phyloP scores from a whole-genome alignment of 2,329 filamentous ascomycete species.

The Cladosporium phlei region DNA sequence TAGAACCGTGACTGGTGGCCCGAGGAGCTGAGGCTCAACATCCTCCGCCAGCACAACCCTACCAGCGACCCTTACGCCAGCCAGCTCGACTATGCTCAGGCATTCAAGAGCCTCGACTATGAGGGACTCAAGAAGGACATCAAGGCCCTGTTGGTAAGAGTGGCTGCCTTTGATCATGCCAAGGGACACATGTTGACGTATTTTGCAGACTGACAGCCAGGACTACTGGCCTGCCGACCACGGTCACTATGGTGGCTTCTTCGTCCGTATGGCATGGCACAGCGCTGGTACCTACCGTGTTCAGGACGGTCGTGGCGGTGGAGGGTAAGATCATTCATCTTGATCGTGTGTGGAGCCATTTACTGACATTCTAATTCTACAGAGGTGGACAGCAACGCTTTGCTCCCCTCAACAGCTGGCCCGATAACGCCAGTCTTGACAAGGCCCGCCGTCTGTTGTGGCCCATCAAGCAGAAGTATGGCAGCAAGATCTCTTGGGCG shows the following conservation, averaged over 20 bases:
- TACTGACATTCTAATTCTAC: slow-evolving; percentile 29
- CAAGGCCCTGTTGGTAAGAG: slow-evolving; percentile 53
- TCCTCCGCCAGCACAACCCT: slow-evolving; percentile 66
- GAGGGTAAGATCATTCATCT: slow-evolving; percentile 39
- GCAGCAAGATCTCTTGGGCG: slow-evolving; percentile 76
- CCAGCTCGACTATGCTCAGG: slow-evolving; percentile 65
- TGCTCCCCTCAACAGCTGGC: slow-evolving; percentile 76
- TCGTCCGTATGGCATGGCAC: slow-evolving; percentile 79
- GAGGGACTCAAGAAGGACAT: slow-evolving; percentile 70
- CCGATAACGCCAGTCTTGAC: slow-evolving; percentile 72
- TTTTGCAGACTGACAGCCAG: slow-evolving; percentile 60
- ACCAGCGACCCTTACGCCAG: slow-evolving; percentile 59
- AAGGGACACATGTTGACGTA: neutral
- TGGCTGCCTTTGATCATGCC: neutral
- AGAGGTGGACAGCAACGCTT: slow-evolving; percentile 67
- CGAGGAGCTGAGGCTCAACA: slow-evolving; percentile 60
- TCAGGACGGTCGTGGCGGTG: slow-evolving; percentile 69
- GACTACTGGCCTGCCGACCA: slow-evolving; percentile 80
- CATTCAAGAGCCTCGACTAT: slow-evolving; percentile 70
- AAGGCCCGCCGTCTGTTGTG: slow-evolving; percentile 75
- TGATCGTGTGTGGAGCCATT: neutral
- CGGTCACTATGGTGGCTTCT: slow-evolving; percentile 74
- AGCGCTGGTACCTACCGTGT: slow-evolving; percentile 73
- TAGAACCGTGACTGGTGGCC: slow-evolving; percentile 72
- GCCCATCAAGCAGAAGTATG: slow-evolving; percentile 82